Evolutionary conservation across 2,329 filamentous ascomycete species (phyloP).

Genomic region (Colletotrichum camelliae): DNA sequence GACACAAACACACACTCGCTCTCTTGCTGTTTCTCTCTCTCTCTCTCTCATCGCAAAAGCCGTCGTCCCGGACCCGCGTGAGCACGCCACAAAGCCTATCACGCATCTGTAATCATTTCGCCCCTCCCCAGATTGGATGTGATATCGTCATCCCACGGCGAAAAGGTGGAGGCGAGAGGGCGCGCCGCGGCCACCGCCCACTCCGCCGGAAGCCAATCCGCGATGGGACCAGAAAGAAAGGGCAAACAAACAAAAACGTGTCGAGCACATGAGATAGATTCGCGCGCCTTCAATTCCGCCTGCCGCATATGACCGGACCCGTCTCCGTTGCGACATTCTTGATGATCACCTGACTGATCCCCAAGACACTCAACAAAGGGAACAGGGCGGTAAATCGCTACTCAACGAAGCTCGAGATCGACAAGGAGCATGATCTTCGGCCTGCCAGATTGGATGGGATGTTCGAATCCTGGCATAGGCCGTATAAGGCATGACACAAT

Average conservation of each 20-base stretch:
- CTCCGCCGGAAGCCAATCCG: neutral
- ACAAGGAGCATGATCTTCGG: neutral
- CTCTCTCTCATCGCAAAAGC: neutral
- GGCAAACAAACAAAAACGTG: neutral
- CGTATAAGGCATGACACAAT: neutral
- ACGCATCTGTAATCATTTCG: neutral
- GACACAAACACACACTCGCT: neutral
- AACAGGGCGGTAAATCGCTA: neutral
- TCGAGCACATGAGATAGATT: neutral
- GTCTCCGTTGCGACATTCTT: neutral
- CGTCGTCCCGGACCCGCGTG: neutral
- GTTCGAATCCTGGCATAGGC: neutral
- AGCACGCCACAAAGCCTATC: neutral
- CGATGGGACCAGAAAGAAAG: neutral
- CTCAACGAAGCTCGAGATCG: neutral
- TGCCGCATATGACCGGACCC: neutral
- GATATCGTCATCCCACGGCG: neutral
- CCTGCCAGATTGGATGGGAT: neutral
- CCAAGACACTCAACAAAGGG: neutral
- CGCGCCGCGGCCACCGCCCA: neutral
- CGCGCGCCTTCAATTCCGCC: neutral
- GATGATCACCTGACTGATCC: neutral
- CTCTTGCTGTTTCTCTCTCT: neutral
- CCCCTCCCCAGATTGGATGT: neutral
- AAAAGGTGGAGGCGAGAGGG: neutral